Evolutionary conservation across 2,329 filamentous ascomycete species (phyloP).

Genomic region (Neodidymelliopsis sp.): DNA sequence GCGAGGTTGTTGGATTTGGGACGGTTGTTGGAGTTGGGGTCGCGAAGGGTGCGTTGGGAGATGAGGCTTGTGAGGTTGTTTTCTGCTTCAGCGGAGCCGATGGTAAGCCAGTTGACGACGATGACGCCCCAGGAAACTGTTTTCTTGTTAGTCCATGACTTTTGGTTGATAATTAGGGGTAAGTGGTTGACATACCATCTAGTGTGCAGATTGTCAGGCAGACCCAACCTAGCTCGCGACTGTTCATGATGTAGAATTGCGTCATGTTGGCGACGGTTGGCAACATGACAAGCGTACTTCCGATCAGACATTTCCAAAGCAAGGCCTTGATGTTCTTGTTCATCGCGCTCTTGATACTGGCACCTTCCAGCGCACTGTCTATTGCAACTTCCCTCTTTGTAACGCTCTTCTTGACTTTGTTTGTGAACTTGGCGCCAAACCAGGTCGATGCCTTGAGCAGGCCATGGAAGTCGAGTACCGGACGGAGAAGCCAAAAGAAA

Average conservation of each 20-base stretch:
- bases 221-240: slow-evolving; percentile 48
- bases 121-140: slow-evolving; percentile 37
- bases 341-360: slow-evolving; percentile 5
- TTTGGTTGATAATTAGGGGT: background rate
- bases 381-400: background rate
- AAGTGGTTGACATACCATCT: slow-evolving; percentile 41
- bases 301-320: slow-evolving; percentile 38
- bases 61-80: slow-evolving; percentile 23
- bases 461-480: slow-evolving; percentile 26
- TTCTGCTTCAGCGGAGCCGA: slow-evolving; percentile 35
- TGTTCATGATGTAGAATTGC: slow-evolving; percentile 40
- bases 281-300: slow-evolving; percentile 43
- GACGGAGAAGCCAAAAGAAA: slow-evolving; percentile 46
- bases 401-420: slow-evolving; percentile 5
- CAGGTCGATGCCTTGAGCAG: slow-evolving; percentile 7
- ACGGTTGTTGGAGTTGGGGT: background rate
- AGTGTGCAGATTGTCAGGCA: slow-evolving; percentile 50
- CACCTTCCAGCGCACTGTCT: background rate
- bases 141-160: slow-evolving; percentile 1
- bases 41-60: slow-evolving; percentile 8
- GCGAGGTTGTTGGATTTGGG: background rate
- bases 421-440: slow-evolving; percentile 1
- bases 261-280: slow-evolving; percentile 49
- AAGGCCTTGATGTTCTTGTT: slow-evolving; percentile 29
- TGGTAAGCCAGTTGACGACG: slow-evolving; percentile 42